These are phyloP conservation scores for Teunomyces tritomae DNA, from an alignment of 805 yeast species.

Conservation along the genomic window DNA sequence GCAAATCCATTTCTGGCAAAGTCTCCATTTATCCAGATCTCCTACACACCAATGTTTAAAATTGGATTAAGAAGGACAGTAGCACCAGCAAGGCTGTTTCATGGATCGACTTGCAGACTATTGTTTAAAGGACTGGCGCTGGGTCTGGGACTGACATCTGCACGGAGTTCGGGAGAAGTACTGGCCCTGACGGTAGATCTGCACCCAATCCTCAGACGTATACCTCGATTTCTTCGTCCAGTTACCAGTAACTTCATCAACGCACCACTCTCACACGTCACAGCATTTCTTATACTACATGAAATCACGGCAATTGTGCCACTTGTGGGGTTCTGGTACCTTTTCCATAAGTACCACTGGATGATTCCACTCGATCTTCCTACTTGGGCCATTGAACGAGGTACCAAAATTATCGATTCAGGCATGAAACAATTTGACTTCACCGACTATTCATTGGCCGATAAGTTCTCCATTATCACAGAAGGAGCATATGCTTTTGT, in stretches of 20 bases:
- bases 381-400: slow-evolving; percentile 57
- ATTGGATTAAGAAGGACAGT: background rate
- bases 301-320: slow-evolving; percentile 77
- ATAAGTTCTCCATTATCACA: slow-evolving; percentile 52
- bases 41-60: background rate
- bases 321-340: slow-evolving; percentile 64
- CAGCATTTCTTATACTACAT: slow-evolving; percentile 66
- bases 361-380: slow-evolving; percentile 56
- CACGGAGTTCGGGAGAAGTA: background rate
- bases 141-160: background rate
- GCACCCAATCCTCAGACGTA: slow-evolving; percentile 30
- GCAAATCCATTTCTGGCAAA: background rate
- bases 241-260: slow-evolving; percentile 48
- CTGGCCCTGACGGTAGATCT: background rate
- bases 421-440: slow-evolving; percentile 41
- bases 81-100: background rate
- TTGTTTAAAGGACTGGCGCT: background rate
- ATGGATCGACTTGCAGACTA: background rate
- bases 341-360: slow-evolving; percentile 53
- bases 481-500: slow-evolving; percentile 79
- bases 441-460: slow-evolving; percentile 38
- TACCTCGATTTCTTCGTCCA: slow-evolving; percentile 51
- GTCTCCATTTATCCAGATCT: background rate
- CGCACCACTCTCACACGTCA: slow-evolving; percentile 60
- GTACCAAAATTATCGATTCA: slow-evolving; percentile 55